These are phyloP conservation scores for Gossypioides kirkii DNA, from an alignment of 345 rosid species.

Conservation along the genomic window DNA sequence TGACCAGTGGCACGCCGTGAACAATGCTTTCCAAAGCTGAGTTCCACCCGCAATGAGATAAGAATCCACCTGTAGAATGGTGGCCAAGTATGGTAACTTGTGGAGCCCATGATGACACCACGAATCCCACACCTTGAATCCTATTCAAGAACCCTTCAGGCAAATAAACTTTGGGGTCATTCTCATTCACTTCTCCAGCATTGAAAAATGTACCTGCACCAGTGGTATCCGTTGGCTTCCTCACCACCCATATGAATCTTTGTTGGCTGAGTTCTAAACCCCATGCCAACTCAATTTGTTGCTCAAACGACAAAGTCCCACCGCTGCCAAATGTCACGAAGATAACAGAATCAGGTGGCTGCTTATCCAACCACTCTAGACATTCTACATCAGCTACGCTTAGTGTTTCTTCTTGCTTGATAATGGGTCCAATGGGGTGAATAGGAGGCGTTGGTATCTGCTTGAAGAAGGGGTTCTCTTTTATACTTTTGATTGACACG, in stretches of 20 bases:
- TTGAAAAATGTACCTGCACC: conserved; percentile 11
- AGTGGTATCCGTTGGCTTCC: conserved; percentile 9
- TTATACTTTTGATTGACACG: conserved; percentile 21
- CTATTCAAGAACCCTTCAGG: conserved; percentile 35
- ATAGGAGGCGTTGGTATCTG: not conserved
- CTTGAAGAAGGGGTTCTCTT: conserved; percentile 5
- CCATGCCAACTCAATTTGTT: conserved; percentile 25
- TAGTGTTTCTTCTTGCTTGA: not conserved
- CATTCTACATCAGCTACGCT: not conserved
- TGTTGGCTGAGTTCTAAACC: conserved; percentile 32
- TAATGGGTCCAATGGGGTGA: conserved; percentile 19
- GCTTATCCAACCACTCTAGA: conserved; percentile 20
- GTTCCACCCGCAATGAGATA: conserved; percentile 50
- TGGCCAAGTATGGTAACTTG: conserved; percentile 37
- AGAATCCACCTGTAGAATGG: conserved; percentile 32
- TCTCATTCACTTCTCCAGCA: not conserved
- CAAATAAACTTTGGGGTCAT: conserved; percentile 19
- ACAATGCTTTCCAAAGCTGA: conserved; percentile 33
- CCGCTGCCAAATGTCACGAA: conserved; percentile 29
- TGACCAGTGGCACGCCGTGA: conserved; percentile 37
- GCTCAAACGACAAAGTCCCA: conserved; percentile 21
- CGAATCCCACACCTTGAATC: conserved; percentile 25
- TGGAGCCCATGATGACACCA: conserved; percentile 38
- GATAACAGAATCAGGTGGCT: conserved; percentile 16
- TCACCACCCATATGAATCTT: conserved; percentile 27